Evolutionary conservation across 306 rosid species (phyloP), one percentile per base, ranked within the genome.

Genomic region (Corylus americana): DNA sequence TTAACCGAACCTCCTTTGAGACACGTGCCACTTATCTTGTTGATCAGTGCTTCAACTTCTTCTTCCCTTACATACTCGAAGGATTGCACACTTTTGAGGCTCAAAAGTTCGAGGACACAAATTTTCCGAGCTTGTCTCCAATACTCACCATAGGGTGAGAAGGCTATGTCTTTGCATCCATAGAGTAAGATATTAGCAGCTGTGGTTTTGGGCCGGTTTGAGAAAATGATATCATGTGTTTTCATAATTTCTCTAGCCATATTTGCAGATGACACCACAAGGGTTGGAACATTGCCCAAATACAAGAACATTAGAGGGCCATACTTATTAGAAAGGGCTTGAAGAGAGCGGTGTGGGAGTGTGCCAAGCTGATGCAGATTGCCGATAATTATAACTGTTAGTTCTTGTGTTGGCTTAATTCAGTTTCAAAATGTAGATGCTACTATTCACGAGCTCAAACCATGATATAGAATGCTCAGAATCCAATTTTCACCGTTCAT

Each of bases 351-450:
- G 45, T 86, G 86, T 18, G 87, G 85, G 4, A 72, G 62, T 13
- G 80, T 61, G 22, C 93, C 83, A 11, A 88, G 22, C 39, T 84
- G 86, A 54, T 87, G 87, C 8, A 84, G 86, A 70, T 90, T 85
- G 17, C 90, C 90, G 25, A 22, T 22, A 22, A 22, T 22, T 22
- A 22, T 22, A 22, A 0, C 25, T 22, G 25, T 22, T 22, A 22
- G 25, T 22, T 22, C 25, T 22, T 22, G 25, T 22, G 25, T 22
- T 22, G 25, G 25, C 25, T 22, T 22, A 22, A 22, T 22, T 22
- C 25, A 22, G 25, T 22, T 22, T 0, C 25, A 22, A 22, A 22
- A 22, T 22, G 25, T 0, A 22, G 25, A 22, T 22, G 25, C 0
- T 22, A 22, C 25, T 22, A 0, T 22, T 22, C 0, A 22, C 25